phyloP scores from a whole-genome alignment of 441 rosid species.

The Cnidoscolus chayamansa region DNA sequence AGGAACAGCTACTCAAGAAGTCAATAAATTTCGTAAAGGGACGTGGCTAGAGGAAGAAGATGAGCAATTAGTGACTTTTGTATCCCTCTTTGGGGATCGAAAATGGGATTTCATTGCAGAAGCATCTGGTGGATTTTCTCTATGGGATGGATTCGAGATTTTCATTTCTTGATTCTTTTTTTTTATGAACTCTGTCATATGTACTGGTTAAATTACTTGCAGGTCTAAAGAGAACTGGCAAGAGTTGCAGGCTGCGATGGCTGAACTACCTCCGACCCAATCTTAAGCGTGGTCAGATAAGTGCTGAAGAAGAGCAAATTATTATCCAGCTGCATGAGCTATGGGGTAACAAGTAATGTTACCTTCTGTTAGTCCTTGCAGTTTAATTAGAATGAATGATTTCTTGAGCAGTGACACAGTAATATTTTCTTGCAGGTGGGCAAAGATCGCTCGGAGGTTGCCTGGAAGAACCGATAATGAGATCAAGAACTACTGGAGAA shows the following conservation, averaged over 20 bases:
- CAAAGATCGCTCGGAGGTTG: conserved; percentile 61
- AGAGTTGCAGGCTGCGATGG: conserved; percentile 79
- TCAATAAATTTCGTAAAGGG: conserved; percentile 44
- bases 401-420: not conserved
- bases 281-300: conserved; percentile 52
- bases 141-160: not conserved
- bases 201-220: not conserved
- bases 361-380: not conserved
- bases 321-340: conserved; percentile 52
- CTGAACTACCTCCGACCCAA: conserved; percentile 64
- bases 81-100: conserved; percentile 49
- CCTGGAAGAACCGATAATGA: conserved; percentile 84
- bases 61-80: conserved; percentile 39
- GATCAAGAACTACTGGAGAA: conserved; percentile 79
- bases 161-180: not conserved
- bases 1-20: conserved; percentile 29
- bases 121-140: conserved; percentile 39
- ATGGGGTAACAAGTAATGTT: conserved; percentile 70
- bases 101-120: conserved; percentile 70
- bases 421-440: conserved; percentile 45
- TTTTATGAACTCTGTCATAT: not conserved
- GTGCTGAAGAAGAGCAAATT: conserved; percentile 51
- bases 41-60: conserved; percentile 74
- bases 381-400: not conserved
- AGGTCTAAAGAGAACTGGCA: conserved; percentile 70